These are phyloP conservation scores for Leccinum pachyderme DNA, from an alignment of 1,284 basidiomycete species.

Conservation along the genomic window DNA sequence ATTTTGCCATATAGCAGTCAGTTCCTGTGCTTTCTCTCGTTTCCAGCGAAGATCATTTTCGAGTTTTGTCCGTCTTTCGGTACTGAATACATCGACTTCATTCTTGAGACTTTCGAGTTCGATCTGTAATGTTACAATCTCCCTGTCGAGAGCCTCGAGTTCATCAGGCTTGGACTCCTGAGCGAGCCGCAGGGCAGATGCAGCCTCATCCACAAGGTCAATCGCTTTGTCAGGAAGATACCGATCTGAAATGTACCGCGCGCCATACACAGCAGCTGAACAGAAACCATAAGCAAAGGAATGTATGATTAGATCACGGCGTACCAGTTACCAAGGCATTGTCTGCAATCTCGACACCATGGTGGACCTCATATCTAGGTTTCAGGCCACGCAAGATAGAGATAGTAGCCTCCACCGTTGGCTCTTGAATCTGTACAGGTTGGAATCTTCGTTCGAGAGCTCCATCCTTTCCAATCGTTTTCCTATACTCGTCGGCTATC, in stretches of 20 bases:
- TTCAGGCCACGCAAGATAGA: slow-evolving; percentile 89
- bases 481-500: slow-evolving; percentile 81
- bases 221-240: slow-evolving; percentile 91
- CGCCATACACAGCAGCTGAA: slow-evolving; percentile 75
- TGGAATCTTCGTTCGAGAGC: slow-evolving; percentile 91
- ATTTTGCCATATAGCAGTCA: slow-evolving; percentile 74
- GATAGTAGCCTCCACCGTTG: slow-evolving; percentile 81
- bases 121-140: slow-evolving; percentile 86
- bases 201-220: slow-evolving; percentile 89
- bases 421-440: slow-evolving; percentile 85
- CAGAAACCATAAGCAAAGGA: neutral
- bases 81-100: slow-evolving; percentile 81
- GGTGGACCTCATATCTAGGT: slow-evolving; percentile 83
- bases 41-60: slow-evolving; percentile 62
- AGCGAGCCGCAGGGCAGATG: slow-evolving; percentile 82
- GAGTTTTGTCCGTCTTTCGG: slow-evolving; percentile 67
- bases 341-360: slow-evolving; percentile 90
- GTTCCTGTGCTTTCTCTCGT: slow-evolving; percentile 56
- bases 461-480: slow-evolving; percentile 90
- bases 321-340: slow-evolving; percentile 79
- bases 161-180: slow-evolving; percentile 90
- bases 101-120: slow-evolving; percentile 89
- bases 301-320: slow-evolving; percentile 35
- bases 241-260: slow-evolving; percentile 84
- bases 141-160: slow-evolving; percentile 79